These are phyloP conservation scores for Dacryopinax spathularia DNA, from an alignment of 768 basidiomycete genomes.

Conservation along the genomic window DNA sequence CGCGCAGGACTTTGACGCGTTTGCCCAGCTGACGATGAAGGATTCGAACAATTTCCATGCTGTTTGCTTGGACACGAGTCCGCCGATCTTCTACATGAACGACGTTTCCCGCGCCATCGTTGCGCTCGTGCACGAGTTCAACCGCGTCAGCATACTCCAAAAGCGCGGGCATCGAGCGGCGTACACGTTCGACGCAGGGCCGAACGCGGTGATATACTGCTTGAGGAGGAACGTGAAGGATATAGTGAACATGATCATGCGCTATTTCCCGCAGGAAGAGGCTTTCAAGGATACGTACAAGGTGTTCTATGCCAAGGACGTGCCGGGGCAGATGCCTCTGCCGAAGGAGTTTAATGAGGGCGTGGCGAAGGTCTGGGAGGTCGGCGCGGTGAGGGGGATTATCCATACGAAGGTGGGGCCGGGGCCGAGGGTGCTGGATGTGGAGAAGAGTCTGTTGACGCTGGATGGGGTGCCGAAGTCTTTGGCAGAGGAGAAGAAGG, in stretches of 20 bases:
- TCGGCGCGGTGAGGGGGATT: conserved; percentile 71
- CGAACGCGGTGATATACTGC: conserved; percentile 95
- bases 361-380: conserved; percentile 57
- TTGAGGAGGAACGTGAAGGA: conserved; percentile 59
- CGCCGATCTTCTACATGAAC: conserved; percentile 99
- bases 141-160: conserved; percentile 52
- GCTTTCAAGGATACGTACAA: conserved; percentile 64
- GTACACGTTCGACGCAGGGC: conserved; percentile 98
- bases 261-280: conserved; percentile 77
- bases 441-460: conserved; percentile 51
- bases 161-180: conserved; percentile 63
- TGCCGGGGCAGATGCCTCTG: conserved; percentile 35
- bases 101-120: conserved; percentile 93
- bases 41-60: conserved; percentile 99
- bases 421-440: conserved; percentile 55
- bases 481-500: conserved; percentile 3
- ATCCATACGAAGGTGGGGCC: conserved; percentile 91
- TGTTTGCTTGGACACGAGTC: conserved; percentile 88
- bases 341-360: conserved; percentile 59
- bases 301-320: conserved; percentile 33
- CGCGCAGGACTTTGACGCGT: conserved; percentile 67
- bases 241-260: conserved; percentile 58
- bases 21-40: conserved; percentile 85
- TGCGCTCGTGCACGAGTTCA: conserved; percentile 79
- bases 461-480: conserved; percentile 51